Evolutionary conservation across 2,329 filamentous ascomycete genomes (phyloP).

Genomic region (Aspergillus thermomutatus): DNA sequence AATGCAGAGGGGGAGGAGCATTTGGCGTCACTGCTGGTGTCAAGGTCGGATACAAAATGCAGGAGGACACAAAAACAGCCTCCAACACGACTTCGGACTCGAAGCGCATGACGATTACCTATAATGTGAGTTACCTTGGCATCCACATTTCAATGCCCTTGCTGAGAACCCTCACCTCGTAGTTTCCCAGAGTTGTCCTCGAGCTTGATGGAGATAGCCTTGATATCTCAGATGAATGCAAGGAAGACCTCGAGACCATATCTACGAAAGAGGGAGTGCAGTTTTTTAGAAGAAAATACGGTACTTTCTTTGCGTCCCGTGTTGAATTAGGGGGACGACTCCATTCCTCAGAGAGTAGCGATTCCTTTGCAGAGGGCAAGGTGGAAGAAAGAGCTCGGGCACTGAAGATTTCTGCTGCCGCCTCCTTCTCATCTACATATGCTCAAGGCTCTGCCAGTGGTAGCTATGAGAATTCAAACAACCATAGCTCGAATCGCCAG

Average conservation of each 20-base stretch:
- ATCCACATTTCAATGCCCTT: background rate
- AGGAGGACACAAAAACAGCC: background rate
- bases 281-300: slow-evolving; percentile 4
- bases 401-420: slow-evolving; percentile 2
- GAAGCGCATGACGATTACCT: slow-evolving; percentile 4
- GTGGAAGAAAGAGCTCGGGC: background rate
- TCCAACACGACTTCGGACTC: slow-evolving; percentile 1
- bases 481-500: background rate
- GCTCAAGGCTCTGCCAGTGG: slow-evolving; percentile 4
- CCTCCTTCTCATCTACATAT: slow-evolving; percentile 2
- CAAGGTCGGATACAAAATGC: no score
- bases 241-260: background rate
- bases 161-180: background rate
- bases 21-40: no score
- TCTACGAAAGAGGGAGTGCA: background rate
- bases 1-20: no score
- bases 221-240: slow-evolving; percentile 4
- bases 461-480: background rate
- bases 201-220: slow-evolving; percentile 3
- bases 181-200: slow-evolving; percentile 6
- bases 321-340: slow-evolving; percentile 7
- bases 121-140: background rate
- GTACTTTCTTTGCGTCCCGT: slow-evolving; percentile 3
- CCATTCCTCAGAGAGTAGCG: slow-evolving; percentile 2
- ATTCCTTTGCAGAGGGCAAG: background rate